A percentile compares a stretch with the other conserved stretches of the same genome.
Evolutionary conservation across 768 basidiomycete species (phyloP).

Genomic region (Strobilomyces confusus): DNA sequence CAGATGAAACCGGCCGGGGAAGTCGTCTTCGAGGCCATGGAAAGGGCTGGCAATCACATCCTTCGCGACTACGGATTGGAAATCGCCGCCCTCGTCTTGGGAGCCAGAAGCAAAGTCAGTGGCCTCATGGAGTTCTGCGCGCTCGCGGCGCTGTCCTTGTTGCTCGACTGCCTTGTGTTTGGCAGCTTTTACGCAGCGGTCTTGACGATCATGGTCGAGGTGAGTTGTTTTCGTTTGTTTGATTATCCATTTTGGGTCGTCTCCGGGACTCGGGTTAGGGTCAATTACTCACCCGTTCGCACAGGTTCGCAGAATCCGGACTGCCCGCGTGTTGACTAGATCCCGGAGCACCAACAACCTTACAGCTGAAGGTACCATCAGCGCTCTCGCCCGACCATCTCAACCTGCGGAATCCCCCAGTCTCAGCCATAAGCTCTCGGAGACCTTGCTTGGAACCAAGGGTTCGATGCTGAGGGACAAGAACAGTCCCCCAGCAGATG

Average conservation of each 20-base stretch:
- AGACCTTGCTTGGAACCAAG: slow-evolving; percentile 43
- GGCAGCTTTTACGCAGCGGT: slow-evolving; percentile 89
- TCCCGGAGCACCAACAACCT: slow-evolving; percentile 33
- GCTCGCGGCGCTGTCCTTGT: slow-evolving; percentile 83
- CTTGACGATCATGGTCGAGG: slow-evolving; percentile 95
- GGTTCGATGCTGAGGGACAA: slow-evolving; percentile 44
- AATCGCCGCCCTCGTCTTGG: slow-evolving; percentile 82
- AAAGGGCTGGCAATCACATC: slow-evolving; percentile 74
- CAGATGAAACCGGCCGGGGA: slow-evolving; percentile 74
- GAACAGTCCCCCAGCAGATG: slow-evolving; percentile 38
- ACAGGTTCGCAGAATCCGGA: slow-evolving; percentile 69
- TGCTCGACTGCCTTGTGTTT: slow-evolving; percentile 82
- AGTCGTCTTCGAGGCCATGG: slow-evolving; percentile 81
- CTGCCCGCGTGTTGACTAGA: slow-evolving; percentile 48
- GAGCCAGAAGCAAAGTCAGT: slow-evolving; percentile 81
- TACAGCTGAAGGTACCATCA: slow-evolving; percentile 28
- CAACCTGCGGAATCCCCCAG: slow-evolving; percentile 16
- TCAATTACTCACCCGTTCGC: slow-evolving; percentile 3
- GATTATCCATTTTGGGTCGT: neutral
- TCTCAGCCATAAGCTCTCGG: slow-evolving; percentile 26
- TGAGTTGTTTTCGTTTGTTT: slow-evolving; percentile 34
- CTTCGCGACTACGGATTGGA: slow-evolving; percentile 93
- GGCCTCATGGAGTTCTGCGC: slow-evolving; percentile 94
- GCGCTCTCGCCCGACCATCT: slow-evolving; percentile 25
- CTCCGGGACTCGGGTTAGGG: slow-evolving; percentile 8